These are phyloP conservation scores for Batrachochytrium dendrobatidis DNA, from an alignment of 371 early-diverging fungal species.

Conservation along the genomic window DNA sequence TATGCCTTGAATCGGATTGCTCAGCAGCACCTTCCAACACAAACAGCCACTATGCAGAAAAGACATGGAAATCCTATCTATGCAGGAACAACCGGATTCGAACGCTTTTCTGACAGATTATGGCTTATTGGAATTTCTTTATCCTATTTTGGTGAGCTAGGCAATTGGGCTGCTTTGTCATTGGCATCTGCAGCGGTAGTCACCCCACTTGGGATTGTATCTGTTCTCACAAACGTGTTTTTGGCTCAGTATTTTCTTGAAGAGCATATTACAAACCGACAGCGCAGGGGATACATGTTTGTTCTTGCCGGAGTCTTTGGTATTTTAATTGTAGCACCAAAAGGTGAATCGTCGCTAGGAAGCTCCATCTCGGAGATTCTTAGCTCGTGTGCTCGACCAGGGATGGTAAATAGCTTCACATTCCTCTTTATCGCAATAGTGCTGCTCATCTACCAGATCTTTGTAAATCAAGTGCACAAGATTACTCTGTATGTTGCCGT, in stretches of 20 bases:
- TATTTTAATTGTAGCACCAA: constrained; percentile 22
- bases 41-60: not conserved
- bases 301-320: constrained; percentile 15
- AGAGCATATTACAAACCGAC: constrained; percentile 12
- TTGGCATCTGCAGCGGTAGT: constrained; percentile 29
- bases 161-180: constrained; percentile 28
- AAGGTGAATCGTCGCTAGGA: constrained; percentile 9
- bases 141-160: constrained; percentile 26
- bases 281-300: constrained; percentile 20
- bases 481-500: constrained; percentile 15
- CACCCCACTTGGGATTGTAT: constrained; percentile 30
- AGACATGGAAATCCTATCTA: not conserved
- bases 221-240: constrained; percentile 13
- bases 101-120: constrained; percentile 10
- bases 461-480: constrained; percentile 16
- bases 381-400: constrained; percentile 5
- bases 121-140: constrained; percentile 26
- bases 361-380: constrained; percentile 16
- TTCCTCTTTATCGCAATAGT: constrained; percentile 11
- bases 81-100: not conserved
- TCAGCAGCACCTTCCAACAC: not conserved
- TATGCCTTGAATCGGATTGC: constrained; percentile 23
- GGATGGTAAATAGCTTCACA: not conserved
- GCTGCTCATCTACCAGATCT: constrained; percentile 2
- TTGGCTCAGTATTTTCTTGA: constrained; percentile 13